Evolutionary conservation across 2,329 filamentous ascomycete genomes (phyloP).

Genomic region (Diaporthe sp.): DNA sequence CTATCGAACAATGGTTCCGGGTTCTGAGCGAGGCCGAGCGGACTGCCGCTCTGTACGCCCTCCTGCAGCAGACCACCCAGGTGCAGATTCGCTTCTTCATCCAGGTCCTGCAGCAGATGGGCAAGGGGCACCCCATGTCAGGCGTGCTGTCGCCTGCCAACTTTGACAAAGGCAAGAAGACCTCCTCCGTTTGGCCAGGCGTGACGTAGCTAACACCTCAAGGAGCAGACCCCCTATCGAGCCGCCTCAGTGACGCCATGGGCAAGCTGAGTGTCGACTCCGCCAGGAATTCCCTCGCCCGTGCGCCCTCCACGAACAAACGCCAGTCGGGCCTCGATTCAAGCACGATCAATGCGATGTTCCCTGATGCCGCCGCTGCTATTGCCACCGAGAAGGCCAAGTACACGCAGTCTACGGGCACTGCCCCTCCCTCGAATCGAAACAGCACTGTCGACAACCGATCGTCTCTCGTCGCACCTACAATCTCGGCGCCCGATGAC

Average conservation of each 20-base stretch:
- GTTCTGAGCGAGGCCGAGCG: slow-evolving; percentile 97
- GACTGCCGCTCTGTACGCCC: slow-evolving; percentile 93
- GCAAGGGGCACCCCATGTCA: slow-evolving; percentile 97
- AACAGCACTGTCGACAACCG: slow-evolving; percentile 89
- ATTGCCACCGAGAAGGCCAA: slow-evolving; percentile 98
- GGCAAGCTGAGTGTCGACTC: slow-evolving; percentile 91
- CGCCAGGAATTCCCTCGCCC: slow-evolving; percentile 86
- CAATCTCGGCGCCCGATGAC: slow-evolving; percentile 78
- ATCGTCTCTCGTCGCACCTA: slow-evolving; percentile 79
- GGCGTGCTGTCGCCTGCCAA: slow-evolving; percentile 93
- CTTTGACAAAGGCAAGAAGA: slow-evolving; percentile 89
- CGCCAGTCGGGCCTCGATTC: slow-evolving; percentile 95
- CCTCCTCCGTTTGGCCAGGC: too few species aligned
- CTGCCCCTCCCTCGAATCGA: slow-evolving; percentile 89
- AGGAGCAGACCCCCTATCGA: slow-evolving; percentile 90
- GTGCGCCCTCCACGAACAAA: slow-evolving; percentile 84
- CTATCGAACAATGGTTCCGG: slow-evolving; percentile 99
- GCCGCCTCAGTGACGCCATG: slow-evolving; percentile 95
- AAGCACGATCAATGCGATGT: slow-evolving; percentile 98
- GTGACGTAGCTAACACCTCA: slow-evolving; percentile 37
- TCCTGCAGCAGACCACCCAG: slow-evolving; percentile 98
- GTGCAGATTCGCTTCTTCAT: slow-evolving; percentile 99
- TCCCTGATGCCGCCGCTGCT: slow-evolving; percentile 97
- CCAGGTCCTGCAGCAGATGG: slow-evolving; percentile 98
- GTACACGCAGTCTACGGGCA: slow-evolving; percentile 94